phyloP scores from a whole-genome alignment of 805 yeast genomes.

The Candida maris region DNA sequence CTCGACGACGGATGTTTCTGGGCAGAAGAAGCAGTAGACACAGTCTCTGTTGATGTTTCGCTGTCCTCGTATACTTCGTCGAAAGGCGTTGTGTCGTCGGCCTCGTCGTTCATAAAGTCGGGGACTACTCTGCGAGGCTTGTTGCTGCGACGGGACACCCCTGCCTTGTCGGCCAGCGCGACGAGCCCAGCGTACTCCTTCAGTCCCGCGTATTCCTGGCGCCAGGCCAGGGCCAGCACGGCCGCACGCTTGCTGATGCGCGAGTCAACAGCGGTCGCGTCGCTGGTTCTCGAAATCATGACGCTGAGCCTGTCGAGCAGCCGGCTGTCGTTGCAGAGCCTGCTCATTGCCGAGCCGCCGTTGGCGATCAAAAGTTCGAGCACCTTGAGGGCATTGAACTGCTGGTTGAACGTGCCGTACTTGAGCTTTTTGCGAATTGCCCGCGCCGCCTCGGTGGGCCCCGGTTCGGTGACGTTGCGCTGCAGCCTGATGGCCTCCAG shows the following conservation, averaged over 20 bases:
- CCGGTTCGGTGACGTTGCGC: conserved; percentile 25
- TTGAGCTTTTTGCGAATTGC: conserved; percentile 86
- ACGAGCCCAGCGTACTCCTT: conserved; percentile 49
- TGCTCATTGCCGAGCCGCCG: conserved; percentile 40
- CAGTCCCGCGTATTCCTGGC: conserved; percentile 47
- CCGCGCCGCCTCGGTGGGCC: conserved; percentile 79
- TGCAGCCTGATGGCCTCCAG: conserved; percentile 48
- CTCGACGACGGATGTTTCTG: conserved; percentile 1
- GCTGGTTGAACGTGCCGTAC: conserved; percentile 69
- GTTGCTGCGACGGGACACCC: conserved; percentile 29
- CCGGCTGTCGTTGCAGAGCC: conserved; percentile 63
- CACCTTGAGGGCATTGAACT: conserved; percentile 57
- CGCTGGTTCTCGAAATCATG: conserved; percentile 37
- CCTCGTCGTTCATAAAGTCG: conserved; percentile 51
- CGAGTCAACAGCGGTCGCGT: conserved; percentile 29
- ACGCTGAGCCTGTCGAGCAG: conserved; percentile 59
- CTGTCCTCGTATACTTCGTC: conserved; percentile 29
- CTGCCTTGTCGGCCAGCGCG: conserved; percentile 34
- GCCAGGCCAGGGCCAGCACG: conserved; percentile 64
- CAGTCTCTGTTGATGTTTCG: conserved; percentile 20
- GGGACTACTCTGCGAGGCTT: conserved; percentile 21
- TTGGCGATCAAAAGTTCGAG: conserved; percentile 60
- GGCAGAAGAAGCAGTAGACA: conserved; percentile 7
- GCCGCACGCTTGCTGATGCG: conserved; percentile 46
- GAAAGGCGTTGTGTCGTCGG: conserved; percentile 39